phyloP scores from a whole-genome alignment of 1,284 basidiomycete species.

The Tetrapyrgos nigripes region DNA sequence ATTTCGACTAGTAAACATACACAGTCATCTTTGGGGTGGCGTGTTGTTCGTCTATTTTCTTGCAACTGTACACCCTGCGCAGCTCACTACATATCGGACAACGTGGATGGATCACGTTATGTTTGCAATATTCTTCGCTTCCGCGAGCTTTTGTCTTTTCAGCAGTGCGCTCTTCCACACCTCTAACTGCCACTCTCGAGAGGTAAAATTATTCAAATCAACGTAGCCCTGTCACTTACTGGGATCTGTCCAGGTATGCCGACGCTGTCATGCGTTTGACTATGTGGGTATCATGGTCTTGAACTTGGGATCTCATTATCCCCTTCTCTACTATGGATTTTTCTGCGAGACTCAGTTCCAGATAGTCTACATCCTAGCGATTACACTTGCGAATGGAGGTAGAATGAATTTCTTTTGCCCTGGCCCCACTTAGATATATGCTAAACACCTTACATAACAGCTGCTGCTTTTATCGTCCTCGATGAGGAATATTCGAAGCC shows the following conservation, averaged over 20 bases:
- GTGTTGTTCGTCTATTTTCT: conserved; percentile 71
- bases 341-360: conserved; percentile 65
- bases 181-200: conserved; percentile 74
- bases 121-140: conserved; percentile 72
- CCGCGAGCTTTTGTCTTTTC: conserved; percentile 77
- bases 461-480: conserved; percentile 79
- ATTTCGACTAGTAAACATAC: conserved; percentile 79
- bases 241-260: conserved; percentile 9
- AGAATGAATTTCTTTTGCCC: conserved; percentile 52
- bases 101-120: conserved; percentile 71
- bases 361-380: conserved; percentile 57
- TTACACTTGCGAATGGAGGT: conserved; percentile 58
- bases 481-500: conserved; percentile 82
- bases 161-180: conserved; percentile 84
- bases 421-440: conserved; percentile 20
- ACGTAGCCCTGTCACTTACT: conserved; percentile 15
- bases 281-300: conserved; percentile 72
- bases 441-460: too few relatives aligned
- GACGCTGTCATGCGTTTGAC: conserved; percentile 67
- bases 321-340: conserved; percentile 77
- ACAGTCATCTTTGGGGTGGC: conserved; percentile 84
- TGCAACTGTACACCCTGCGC: conserved; percentile 54
- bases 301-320: conserved; percentile 85
- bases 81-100: conserved; percentile 56
- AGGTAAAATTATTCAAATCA: conserved; percentile 45